Conservation (phyloP, 2,329 filamentous ascomycete species). For the Lojkania enalia region DNA sequence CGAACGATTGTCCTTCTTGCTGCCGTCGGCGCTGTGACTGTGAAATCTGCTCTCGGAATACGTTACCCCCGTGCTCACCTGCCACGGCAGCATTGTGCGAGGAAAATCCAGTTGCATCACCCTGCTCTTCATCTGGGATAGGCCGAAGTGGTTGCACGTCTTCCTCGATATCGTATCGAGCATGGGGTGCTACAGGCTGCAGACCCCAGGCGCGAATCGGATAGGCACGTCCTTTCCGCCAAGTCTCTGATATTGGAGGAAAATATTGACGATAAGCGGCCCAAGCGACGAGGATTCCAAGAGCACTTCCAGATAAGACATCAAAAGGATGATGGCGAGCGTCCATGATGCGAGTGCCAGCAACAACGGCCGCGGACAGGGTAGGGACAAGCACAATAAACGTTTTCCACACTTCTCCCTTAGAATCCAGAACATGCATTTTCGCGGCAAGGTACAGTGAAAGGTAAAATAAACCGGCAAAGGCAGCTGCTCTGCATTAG, state of each 20-base stretch:
- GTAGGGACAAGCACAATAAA: constrained; percentile 58
- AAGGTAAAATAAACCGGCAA: constrained; percentile 63
- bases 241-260: constrained; percentile 58
- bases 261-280: constrained; percentile 63
- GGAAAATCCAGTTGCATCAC: constrained; percentile 35
- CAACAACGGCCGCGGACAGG: constrained; percentile 58
- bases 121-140: constrained; percentile 39
- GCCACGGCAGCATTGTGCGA: constrained; percentile 24
- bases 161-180: constrained; percentile 31
- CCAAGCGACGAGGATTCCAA: constrained; percentile 58
- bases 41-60: constrained; percentile 45
- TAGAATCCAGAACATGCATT: constrained; percentile 62
- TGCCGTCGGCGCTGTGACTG: constrained; percentile 42
- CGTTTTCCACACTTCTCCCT: constrained; percentile 63
- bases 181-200: constrained; percentile 43
- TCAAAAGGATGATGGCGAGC: constrained; percentile 65
- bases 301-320: constrained; percentile 58
- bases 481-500: constrained; percentile 52
- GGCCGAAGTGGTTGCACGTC: constrained; percentile 36
- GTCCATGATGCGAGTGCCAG: constrained; percentile 64
- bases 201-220: constrained; percentile 62
- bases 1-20: constrained; percentile 24
- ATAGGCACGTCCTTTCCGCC: constrained; percentile 62
- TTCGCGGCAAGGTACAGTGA: constrained; percentile 63
- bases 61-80: constrained; percentile 32